Evolutionary conservation across 805 yeast genomes (phyloP), one percentile per base, ranked within the genome.

Genomic region (Candida khao-thaluensis): DNA sequence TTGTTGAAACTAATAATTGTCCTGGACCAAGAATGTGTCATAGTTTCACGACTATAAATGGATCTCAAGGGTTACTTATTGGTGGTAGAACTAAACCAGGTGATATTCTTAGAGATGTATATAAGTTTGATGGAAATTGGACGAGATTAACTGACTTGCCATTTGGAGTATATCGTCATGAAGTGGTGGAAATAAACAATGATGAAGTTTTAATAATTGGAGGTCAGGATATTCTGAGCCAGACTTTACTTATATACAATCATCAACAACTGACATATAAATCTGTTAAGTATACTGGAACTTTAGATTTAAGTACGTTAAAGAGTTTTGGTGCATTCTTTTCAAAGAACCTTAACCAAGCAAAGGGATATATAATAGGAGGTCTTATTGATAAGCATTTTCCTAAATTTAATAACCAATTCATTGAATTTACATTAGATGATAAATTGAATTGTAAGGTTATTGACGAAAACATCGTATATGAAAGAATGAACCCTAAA

Each of bases 81-180:
- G 95, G 93, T 2, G 95, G 95, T 3, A 69, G 95, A 44, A 59
- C 71, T 2, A 69, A 78, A 1, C 95, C 95, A 0, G 71, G 73
- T 2, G 54, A 57, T 7, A 60, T 66, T 0, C 53, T 76, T 26
- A 39, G 38, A 4, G 72, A 67, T 40, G 58, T 60, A 0, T 63
- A 64, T 54, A 40, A 41, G 21, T 47, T 42, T 10, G 45, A 49
- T 20, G 38, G 39, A 2, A 24, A 37, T 3, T 82, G 88, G 88
- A 37, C 30, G 1, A 40, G 52, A 30, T 44, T 62, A 1, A 53
- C 54, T 0, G 52, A 60, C 6, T 45, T 82, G 23, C 76, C 79
- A 0, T 48, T 52, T 2, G 56, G 74, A 4, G 64, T 86, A 36
- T 71, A 67, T 28, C 64, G 86, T 40, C 89, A 82, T 56, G 44